phyloP scores from a whole-genome alignment of 495 filamentous ascomycete species.

The Penicillium antarcticum region DNA sequence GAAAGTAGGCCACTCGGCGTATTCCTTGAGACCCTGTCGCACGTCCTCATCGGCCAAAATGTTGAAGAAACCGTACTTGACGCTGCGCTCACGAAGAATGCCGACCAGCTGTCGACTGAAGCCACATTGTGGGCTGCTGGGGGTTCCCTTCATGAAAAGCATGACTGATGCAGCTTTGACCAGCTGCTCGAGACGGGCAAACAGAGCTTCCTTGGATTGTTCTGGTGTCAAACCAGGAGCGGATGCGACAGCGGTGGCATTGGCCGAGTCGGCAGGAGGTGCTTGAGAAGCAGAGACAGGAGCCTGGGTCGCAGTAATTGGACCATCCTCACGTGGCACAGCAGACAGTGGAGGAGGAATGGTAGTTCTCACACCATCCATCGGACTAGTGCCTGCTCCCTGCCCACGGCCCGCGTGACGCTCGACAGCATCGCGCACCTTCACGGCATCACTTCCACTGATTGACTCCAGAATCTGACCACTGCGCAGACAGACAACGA shows the following conservation, averaged over 20 bases:
- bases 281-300: constrained; percentile 45
- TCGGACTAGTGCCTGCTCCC: constrained; percentile 15
- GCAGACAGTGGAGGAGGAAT: constrained; percentile 53
- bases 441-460: constrained; percentile 80
- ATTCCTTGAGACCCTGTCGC: constrained; percentile 90
- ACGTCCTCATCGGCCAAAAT: constrained; percentile 98
- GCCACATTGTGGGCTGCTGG: constrained; percentile 86
- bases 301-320: constrained; percentile 32
- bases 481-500: constrained; percentile 74
- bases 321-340: constrained; percentile 41
- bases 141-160: constrained; percentile 87
- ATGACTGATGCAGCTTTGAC: constrained; percentile 95
- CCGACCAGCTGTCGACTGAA: constrained; percentile 88
- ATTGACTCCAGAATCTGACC: constrained; percentile 72
- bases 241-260: constrained; percentile 26
- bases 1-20: constrained; percentile 95
- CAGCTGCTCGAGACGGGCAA: constrained; percentile 69
- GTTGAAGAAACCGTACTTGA: constrained; percentile 99
- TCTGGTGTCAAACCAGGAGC: constrained; percentile 41
- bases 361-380: constrained; percentile 27
- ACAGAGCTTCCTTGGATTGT: constrained; percentile 72
- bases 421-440: constrained; percentile 80
- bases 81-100: constrained; percentile 77
- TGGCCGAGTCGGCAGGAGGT: constrained; percentile 33
- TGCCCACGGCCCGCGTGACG: constrained; percentile 55